These are phyloP conservation scores for Melastoma malabathricum DNA, from an alignment of 345 rosid genomes.

Conservation along the genomic window DNA sequence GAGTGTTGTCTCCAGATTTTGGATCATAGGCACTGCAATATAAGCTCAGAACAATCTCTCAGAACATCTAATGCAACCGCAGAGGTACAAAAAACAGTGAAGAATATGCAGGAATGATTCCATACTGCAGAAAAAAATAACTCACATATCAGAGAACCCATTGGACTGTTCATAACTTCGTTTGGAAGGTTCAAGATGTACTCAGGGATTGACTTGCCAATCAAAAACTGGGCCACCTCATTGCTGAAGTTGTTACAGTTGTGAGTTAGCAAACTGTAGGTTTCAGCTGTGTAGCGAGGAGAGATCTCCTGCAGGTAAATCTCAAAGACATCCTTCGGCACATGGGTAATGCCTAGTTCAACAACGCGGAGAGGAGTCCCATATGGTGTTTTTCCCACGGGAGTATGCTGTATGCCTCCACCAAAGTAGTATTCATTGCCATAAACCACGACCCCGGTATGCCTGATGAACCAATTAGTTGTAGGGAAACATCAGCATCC, in stretches of 20 bases:
- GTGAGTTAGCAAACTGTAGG: conserved; percentile 68
- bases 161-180: conserved; percentile 84
- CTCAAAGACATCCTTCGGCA: conserved; percentile 86
- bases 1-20: conserved; percentile 63
- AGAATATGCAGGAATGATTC: too few species aligned
- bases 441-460: conserved; percentile 77
- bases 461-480: conserved; percentile 33
- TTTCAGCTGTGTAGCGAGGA: conserved; percentile 77
- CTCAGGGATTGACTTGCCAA: conserved; percentile 65
- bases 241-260: conserved; percentile 92
- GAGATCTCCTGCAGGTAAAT: conserved; percentile 70
- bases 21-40: conserved; percentile 84
- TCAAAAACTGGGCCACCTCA: conserved; percentile 86
- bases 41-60: not conserved
- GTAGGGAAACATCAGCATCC: not conserved
- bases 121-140: conserved; percentile 1
- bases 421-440: conserved; percentile 82
- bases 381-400: conserved; percentile 62
- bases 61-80: not conserved
- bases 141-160: conserved; percentile 85
- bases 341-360: conserved; percentile 70
- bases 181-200: conserved; percentile 79
- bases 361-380: conserved; percentile 58
- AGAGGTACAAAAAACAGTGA: not conserved
- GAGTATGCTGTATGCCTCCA: conserved; percentile 67